Base-by-base conservation (phyloP, 1,284 basidiomycete genomes). In the Cutaneotrichosporon dermatis region DNA sequence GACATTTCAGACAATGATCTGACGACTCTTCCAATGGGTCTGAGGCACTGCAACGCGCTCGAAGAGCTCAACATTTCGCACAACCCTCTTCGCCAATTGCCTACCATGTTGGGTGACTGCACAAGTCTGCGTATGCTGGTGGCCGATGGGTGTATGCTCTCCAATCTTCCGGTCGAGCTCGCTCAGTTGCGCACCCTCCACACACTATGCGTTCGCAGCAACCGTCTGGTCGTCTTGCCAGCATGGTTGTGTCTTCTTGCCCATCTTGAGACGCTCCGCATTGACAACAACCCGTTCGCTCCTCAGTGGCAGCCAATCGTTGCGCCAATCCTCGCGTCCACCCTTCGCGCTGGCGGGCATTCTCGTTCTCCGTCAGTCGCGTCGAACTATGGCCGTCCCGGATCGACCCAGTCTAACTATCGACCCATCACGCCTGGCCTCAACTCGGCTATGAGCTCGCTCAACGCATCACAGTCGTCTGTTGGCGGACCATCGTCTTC, bases 61-160 rank as follows among this genome's bases (percentile, higher is more conserved):
- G 93, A 98, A 74, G 96, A 99, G 79, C 83, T 99, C 56, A 96
- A 98, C 74, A 83, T 99, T 55, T 91, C 91, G 11, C 87, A 85
- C 57, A 99, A 99, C 75, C 89, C 89, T 1, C 82, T 98, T 48
- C 85, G 88, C 51, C 86, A 86, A 15, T 81, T 97, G 35, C 93
- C 94, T 8, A 80, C 86, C 35, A 93, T 92, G 76, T 80, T 97
- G 43, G 84, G 86, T 37, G 83, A 88, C 61, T 82, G 98, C 34
- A 78, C 80, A 6, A 86, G 86, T 62, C 83, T 99, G 54, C 86
- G 90, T 45, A 88, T 98, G 61, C 82, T 99, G 68, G 88, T 92
- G 54, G 90, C 90, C 35, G 95, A 99, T 78, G 84, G 85, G 3
- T 95, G 91, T 64, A 88, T 88, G 8, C 84, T 97, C 63, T 80